Evolutionary conservation across 495 filamentous ascomycete genomes (phyloP).

Genomic region (Bryoglossum gracile): DNA sequence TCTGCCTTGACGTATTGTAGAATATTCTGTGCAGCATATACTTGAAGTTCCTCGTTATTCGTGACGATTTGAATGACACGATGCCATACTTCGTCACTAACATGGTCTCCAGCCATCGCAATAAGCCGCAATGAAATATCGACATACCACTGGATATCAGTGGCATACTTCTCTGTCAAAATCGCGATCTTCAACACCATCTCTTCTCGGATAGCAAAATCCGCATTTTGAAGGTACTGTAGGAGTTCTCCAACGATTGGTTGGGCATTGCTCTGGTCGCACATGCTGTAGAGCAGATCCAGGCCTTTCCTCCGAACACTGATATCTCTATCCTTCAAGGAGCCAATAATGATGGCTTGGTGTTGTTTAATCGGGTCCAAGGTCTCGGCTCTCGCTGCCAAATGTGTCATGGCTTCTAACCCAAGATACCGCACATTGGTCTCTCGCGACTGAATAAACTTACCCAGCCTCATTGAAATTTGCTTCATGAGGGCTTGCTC

Average conservation of each 20-base stretch:
- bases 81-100: constrained; percentile 99
- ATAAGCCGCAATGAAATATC: constrained; percentile 93
- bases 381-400: constrained; percentile 89
- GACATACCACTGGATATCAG: constrained; percentile 98
- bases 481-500: constrained; percentile 95
- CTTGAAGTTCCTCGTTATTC: constrained; percentile 97
- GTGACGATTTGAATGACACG: constrained; percentile 98
- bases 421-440: constrained; percentile 98
- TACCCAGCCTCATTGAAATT: constrained; percentile 86
- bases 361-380: constrained; percentile 98
- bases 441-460: constrained; percentile 94
- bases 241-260: constrained; percentile 91
- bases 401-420: constrained; percentile 95
- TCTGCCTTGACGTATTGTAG: constrained; percentile 85
- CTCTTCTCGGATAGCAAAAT: constrained; percentile 96
- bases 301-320: constrained; percentile 93
- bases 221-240: constrained; percentile 89
- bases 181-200: constrained; percentile 99
- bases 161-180: constrained; percentile 96
- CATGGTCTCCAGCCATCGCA: constrained; percentile 95
- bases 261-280: constrained; percentile 84
- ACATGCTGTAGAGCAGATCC: constrained; percentile 99
- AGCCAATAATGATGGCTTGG: constrained; percentile 89
- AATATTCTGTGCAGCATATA: constrained; percentile 90
- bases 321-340: constrained; percentile 92